Base-by-base conservation (phyloP, 2,329 filamentous ascomycete species). In the Xylariaceae sp. region DNA sequence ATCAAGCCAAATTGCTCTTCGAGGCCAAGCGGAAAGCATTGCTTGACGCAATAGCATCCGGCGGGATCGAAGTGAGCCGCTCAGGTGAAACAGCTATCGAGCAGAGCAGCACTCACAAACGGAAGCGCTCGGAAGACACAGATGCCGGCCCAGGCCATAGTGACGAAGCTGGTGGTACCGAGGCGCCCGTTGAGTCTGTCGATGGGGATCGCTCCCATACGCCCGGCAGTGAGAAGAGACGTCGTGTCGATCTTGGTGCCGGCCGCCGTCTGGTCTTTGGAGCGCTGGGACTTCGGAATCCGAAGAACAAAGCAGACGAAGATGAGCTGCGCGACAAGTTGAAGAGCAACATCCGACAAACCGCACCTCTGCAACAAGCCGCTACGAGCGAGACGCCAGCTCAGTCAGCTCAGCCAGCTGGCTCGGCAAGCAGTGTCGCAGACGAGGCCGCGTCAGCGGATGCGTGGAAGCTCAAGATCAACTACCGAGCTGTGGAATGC, bases 401-500 rank as follows among this genome's bases (percentile, higher is more conserved):
- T n/a, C n/a, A n/a, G n/a, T n/a, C n/a, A n/a, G n/a, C n/a, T n/a
- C n/a, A 5, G 58, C 13, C 50, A 54, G 1, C 36, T 28, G 13
- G 26, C 27, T n/a, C 6, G 38, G 45, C 6, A 50, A 60, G 3
- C 47, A 57, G 24, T 40, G 40, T 37, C 30, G 41, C 4, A 17
- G 37, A 35, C 27, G 59, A 65, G 12, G 60, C 66, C 18, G 66
- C 74, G 31, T 70, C 78, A 31, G 64, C 73, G 1, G 72, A 84
- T 19, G 71, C 76, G 15, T 96, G 89, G 89, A 77, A 77, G 50
- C 66, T 76, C 4, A 87, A 80, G 50, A 81, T 96, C 43, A 73
- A 68, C 9, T 78, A 94, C 44, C 74, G 76, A 16, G 89, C 87
- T 15, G 85, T 94, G 1, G 90, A 97, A 59, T 96, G 89, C 61